These are phyloP conservation scores for Vinca minor DNA, from an alignment of 257 asterid genomes.

Conservation along the genomic window DNA sequence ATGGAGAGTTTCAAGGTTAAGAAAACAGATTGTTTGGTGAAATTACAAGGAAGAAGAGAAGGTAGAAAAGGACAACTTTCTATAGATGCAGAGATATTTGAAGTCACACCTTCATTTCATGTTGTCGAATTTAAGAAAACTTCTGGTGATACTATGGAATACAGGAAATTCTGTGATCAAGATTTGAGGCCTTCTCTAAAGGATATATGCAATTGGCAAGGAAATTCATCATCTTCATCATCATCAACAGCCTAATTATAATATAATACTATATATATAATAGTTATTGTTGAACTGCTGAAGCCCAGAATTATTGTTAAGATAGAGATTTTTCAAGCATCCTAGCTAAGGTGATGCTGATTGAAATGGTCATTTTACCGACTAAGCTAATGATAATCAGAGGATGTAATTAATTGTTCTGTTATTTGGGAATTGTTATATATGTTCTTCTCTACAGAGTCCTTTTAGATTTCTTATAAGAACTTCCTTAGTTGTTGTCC, in stretches of 20 bases:
- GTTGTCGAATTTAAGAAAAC: slow-evolving; percentile 78
- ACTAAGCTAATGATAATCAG: neutral
- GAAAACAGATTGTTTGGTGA: slow-evolving; percentile 54
- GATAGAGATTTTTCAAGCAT: neutral
- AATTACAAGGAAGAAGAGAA: slow-evolving; percentile 48
- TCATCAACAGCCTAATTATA: neutral
- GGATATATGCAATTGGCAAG: slow-evolving; percentile 70
- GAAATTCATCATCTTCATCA: too few species aligned
- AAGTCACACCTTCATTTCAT: slow-evolving; percentile 81
- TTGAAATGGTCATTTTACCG: neutral
- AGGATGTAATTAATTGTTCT: neutral
- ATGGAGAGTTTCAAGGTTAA: slow-evolving; percentile 51
- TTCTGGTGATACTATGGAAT: slow-evolving; percentile 78
- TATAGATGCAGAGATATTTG: slow-evolving; percentile 79
- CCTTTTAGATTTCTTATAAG: too few species aligned
- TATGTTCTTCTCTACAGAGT: too few species aligned
- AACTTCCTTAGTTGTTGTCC: too few species aligned
- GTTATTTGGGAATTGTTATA: neutral
- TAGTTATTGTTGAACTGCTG: neutral
- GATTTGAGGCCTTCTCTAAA: slow-evolving; percentile 77
- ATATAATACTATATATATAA: too few species aligned
- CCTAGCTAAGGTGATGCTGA: neutral
- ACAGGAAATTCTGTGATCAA: slow-evolving; percentile 56
- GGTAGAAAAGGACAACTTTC: slow-evolving; percentile 69
- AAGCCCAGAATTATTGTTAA: neutral